Base-by-base conservation (phyloP, 441 rosid genomes). In the Brassica hybrid region DNA sequence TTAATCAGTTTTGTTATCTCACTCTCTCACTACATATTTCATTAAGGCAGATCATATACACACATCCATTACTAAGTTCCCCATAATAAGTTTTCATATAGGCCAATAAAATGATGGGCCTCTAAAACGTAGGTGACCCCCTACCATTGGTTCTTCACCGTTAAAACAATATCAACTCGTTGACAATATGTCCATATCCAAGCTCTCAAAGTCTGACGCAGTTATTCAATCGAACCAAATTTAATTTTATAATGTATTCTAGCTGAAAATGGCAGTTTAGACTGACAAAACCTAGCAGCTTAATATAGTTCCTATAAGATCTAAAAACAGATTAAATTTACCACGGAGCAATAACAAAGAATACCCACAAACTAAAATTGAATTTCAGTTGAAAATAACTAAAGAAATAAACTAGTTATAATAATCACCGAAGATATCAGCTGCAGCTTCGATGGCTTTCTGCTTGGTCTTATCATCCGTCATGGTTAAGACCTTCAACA, bases 381-480 rank as follows among this genome's bases (percentile, higher is more conserved):
- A 62, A 12, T 11, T 2, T 36, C 0, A 9, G 4, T 3, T 4
- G 12, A 50, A 57, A 50, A 7, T 23, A 14, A 13, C 32, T n/a
- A 61, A 6, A 25, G 19, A 68, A 1, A 65, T 13, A n/a, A 38
- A 10, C 4, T 4, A 65, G 10, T 38, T 7, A 16, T 10, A 6
- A 50, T 14, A 75, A 52, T 43, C 76, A 93, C 99, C 98, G 25
- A 50, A 91, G 36, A 91, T 91, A 83, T 93, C 96, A 74, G 98
- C 97, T 59, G 94, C 94, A 65, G 96, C 97, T 84, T 88, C 95
- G 1, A 95, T 88, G 62, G 98, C 97, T 76, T 91, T 91, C 83
- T 91, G 95, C 86, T 91, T 95, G 4, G 97, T 89, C 74, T 83
- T 95, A 1, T 91, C 99, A 69, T 95, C 97, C 6, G 96, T 93